Conservation (phyloP, 2,329 filamentous ascomycete species). For the Arthroderma sp. region DNA sequence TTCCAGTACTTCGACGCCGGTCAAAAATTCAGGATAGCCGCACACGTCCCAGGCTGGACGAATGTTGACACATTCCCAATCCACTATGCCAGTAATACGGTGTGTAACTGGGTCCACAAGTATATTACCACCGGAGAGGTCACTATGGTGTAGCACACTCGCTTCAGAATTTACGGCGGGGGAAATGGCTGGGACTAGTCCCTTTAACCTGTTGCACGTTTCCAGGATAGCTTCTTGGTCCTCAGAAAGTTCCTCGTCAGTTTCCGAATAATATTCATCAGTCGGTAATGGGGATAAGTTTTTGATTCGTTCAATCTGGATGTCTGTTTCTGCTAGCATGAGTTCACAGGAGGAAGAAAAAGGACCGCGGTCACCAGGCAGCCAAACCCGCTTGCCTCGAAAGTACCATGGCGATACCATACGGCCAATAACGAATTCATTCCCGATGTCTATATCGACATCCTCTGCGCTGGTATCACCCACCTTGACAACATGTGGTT, state of each 20-base stretch:
- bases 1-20: background rate
- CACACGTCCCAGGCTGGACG: conserved; percentile 1
- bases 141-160: background rate
- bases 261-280: conserved; percentile 4
- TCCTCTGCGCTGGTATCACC: background rate
- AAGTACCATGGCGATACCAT: conserved; percentile 1
- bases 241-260: background rate
- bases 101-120: background rate
- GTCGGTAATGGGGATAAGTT: conserved; percentile 1
- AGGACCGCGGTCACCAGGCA: conserved; percentile 1
- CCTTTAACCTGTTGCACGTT: background rate
- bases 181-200: background rate
- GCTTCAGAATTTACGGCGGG: background rate
- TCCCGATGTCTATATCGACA: conserved; percentile 1
- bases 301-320: conserved; percentile 1
- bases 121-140: background rate
- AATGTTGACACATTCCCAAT: conserved; percentile 1
- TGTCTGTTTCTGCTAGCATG: background rate
- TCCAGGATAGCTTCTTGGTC: background rate
- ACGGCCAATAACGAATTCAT: conserved; percentile 1
- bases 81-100: background rate
- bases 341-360: background rate
- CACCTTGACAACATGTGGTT: background rate
- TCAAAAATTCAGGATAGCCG: background rate
- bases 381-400: conserved; percentile 1